These are phyloP conservation scores for Dalbergia cultrata DNA, from an alignment of 306 rosid species.

Conservation along the genomic window DNA sequence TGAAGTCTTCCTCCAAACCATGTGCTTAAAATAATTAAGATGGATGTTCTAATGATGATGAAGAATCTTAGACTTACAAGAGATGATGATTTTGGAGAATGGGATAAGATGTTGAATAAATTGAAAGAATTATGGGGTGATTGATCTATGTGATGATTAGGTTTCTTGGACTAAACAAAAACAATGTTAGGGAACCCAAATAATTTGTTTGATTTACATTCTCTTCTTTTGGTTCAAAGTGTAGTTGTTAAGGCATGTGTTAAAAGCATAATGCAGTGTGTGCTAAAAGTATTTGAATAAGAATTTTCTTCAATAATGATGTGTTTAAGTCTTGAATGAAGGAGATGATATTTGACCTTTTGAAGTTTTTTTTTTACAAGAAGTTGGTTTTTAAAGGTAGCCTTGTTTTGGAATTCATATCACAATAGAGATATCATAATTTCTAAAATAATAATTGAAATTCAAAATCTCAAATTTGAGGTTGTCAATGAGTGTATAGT, in stretches of 20 bases:
- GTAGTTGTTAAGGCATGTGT: not conserved
- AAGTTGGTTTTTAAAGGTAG: constrained; percentile 49
- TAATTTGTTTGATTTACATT: constrained; percentile 18
- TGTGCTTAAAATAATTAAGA: constrained; percentile 18
- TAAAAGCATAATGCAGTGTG: constrained; percentile 12
- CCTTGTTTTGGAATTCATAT: constrained; percentile 30
- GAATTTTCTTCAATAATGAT: constrained; percentile 29
- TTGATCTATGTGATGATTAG: constrained; percentile 18
- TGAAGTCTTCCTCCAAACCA: not conserved
- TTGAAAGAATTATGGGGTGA: constrained; percentile 20
- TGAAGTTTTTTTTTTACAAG: constrained; percentile 42
- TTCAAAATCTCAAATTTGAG: constrained; percentile 28
- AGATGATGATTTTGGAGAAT: constrained; percentile 23
- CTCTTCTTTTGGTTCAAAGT: constrained; percentile 27
- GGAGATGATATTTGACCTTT: constrained; percentile 30
- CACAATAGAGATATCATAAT: constrained; percentile 13
- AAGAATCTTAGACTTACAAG: constrained; percentile 17
- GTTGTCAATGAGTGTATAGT: not conserved
- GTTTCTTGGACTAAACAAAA: constrained; percentile 18
- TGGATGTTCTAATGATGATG: constrained; percentile 26
- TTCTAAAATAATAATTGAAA: constrained; percentile 37
- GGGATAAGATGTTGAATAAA: not conserved
- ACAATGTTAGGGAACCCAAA: constrained; percentile 9
- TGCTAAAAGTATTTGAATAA: not conserved
- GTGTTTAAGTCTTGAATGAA: constrained; percentile 16